Conservation (phyloP, 257 asterid species). For the Solanum ossicruentum region DNA sequence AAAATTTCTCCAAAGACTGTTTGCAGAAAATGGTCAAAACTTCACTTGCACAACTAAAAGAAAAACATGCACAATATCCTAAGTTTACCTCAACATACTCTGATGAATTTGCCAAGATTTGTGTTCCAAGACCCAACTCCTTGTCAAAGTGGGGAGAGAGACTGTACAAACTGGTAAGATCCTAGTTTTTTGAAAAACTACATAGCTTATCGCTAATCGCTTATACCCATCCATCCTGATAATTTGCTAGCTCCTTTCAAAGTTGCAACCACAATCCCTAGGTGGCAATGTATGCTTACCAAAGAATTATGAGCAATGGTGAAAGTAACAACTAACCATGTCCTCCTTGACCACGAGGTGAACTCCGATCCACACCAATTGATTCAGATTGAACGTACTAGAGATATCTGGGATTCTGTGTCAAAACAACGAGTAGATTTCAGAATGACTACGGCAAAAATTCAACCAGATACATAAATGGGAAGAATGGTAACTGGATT, state of each 20-base stretch:
- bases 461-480: neutral
- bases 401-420: neutral
- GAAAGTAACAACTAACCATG: neutral
- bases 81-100: neutral
- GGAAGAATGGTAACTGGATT: neutral
- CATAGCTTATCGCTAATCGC: neutral
- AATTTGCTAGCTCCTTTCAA: neutral
- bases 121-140: neutral
- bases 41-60: neutral
- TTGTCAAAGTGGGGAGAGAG: neutral
- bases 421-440: neutral
- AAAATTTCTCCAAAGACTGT: neutral
- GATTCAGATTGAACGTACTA: neutral
- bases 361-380: neutral
- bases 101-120: neutral
- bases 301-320: neutral
- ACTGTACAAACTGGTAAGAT: neutral
- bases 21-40: neutral
- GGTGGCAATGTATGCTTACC: neutral
- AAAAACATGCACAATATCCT: neutral
- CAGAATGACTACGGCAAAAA: neutral
- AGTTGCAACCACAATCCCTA: neutral
- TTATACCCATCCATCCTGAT: neutral
- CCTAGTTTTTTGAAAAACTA: neutral
- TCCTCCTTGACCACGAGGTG: neutral